Percentiles rank a stretch among this genome's conserved stretches.
phyloP scores from a whole-genome alignment of 495 filamentous ascomycete species.

The Bacidia gigantensis region DNA sequence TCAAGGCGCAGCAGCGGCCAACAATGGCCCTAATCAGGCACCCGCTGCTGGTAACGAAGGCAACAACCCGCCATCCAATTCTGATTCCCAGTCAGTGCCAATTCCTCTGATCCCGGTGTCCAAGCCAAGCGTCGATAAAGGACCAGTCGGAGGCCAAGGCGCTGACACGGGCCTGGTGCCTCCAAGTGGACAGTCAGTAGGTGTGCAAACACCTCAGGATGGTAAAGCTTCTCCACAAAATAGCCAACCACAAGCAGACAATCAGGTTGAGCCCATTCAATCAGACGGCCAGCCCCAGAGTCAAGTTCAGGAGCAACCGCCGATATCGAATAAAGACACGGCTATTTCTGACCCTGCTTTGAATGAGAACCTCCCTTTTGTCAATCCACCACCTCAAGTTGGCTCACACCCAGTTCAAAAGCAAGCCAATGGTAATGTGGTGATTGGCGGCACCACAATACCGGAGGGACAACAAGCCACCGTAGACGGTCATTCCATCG shows the following conservation, averaged over 20 bases:
- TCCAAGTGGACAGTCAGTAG: neutral
- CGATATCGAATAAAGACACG: no score
- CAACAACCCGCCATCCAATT: no score
- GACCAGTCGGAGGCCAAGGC: neutral
- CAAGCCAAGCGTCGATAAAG: no score
- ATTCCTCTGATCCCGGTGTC: neutral
- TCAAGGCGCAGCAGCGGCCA: neutral
- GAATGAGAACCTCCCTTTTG: neutral
- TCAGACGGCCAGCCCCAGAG: neutral
- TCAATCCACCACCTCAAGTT: neutral
- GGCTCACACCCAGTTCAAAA: slow-evolving; percentile 5
- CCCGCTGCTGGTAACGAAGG: no score
- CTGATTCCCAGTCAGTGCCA: slow-evolving; percentile 1
- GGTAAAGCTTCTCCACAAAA: neutral
- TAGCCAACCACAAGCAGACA: neutral
- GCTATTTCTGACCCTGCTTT: no score
- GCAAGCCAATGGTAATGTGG: slow-evolving; percentile 3
- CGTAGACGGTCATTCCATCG: slow-evolving; percentile 9
- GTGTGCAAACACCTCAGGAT: slow-evolving; percentile 1
- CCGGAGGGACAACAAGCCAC: slow-evolving; percentile 2
- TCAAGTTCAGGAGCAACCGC: neutral
- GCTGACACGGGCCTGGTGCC: neutral
- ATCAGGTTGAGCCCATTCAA: neutral
- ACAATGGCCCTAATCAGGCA: no score
- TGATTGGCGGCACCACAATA: slow-evolving; percentile 5